Evolutionary conservation across 2,329 filamentous ascomycete genomes (phyloP).

Genomic region (Podosphaera fusca): DNA sequence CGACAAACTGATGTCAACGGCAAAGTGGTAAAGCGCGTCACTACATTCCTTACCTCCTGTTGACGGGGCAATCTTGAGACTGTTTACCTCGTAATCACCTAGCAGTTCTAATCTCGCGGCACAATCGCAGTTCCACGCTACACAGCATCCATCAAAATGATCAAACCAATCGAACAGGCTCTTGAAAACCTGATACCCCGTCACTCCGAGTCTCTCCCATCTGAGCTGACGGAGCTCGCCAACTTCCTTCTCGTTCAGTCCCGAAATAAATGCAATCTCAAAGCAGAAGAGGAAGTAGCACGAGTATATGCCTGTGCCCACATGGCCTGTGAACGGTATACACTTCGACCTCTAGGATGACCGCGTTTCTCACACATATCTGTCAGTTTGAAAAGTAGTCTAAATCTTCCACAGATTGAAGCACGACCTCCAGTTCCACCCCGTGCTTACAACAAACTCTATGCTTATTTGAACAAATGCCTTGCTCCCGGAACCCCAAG

Average conservation of each 20-base stretch:
- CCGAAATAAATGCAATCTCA: constrained; percentile 52
- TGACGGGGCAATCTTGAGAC: too few species aligned
- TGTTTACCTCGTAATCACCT: too few species aligned
- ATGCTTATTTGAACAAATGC: constrained; percentile 53
- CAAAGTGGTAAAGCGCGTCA: too few species aligned
- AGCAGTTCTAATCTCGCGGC: too few species aligned
- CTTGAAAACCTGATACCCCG: constrained; percentile 54
- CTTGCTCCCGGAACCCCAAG: constrained; percentile 24
- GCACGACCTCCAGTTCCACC: constrained; percentile 58
- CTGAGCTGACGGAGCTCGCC: constrained; percentile 47
- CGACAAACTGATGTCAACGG: too few species aligned
- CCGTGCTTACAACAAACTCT: constrained; percentile 63
- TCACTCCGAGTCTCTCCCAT: constrained; percentile 41
- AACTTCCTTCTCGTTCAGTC: constrained; percentile 60
- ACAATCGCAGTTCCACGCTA: too few species aligned
- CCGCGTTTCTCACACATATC: not conserved
- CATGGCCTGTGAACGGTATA: constrained; percentile 65
- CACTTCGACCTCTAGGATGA: not conserved
- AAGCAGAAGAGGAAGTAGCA: constrained; percentile 71
- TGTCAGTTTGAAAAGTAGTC: constrained; percentile 45
- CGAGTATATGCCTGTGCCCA: constrained; percentile 66
- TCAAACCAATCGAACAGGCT: constrained; percentile 48
- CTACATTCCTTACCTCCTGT: too few species aligned
- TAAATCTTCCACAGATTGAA: constrained; percentile 57
- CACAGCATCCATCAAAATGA: constrained; percentile 27